phyloP scores from a whole-genome alignment of 768 basidiomycete species.

The Gloeopeniophorella convolvens region DNA sequence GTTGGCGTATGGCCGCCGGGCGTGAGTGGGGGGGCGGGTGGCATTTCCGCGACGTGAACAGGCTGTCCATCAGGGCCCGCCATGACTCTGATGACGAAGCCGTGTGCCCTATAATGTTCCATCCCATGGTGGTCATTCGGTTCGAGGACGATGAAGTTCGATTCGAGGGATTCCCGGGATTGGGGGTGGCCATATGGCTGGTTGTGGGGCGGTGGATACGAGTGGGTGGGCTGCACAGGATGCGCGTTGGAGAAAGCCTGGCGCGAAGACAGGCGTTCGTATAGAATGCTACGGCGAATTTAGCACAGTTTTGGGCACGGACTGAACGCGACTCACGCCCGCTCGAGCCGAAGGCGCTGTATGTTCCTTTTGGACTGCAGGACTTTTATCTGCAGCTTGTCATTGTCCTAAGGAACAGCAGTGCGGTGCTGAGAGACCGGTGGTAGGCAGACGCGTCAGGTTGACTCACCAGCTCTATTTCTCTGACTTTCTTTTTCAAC shows the following conservation, averaged over 20 bases:
- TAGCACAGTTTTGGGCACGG: slow-evolving; percentile 23
- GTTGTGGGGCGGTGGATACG: slow-evolving; percentile 22
- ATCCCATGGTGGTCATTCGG: slow-evolving; percentile 40
- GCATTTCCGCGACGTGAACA: slow-evolving; percentile 43
- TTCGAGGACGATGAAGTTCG: slow-evolving; percentile 23
- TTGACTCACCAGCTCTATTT: slow-evolving; percentile 68
- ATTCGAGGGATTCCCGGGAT: slow-evolving; percentile 5
- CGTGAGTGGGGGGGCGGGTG: slow-evolving; percentile 21
- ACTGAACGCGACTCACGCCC: slow-evolving; percentile 57
- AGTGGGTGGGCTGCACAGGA: slow-evolving; percentile 23
- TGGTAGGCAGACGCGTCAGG: not conserved
- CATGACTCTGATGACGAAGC: slow-evolving; percentile 41
- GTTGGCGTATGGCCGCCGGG: slow-evolving; percentile 18
- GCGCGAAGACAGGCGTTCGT: slow-evolving; percentile 61
- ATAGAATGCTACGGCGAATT: slow-evolving; percentile 49
- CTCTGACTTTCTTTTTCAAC: slow-evolving; percentile 80
- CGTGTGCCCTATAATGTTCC: slow-evolving; percentile 44
- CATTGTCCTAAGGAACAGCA: slow-evolving; percentile 89
- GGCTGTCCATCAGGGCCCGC: slow-evolving; percentile 45
- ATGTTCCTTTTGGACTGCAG: slow-evolving; percentile 75
- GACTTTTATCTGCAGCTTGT: slow-evolving; percentile 78
- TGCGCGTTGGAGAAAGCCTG: slow-evolving; percentile 25
- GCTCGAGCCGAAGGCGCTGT: slow-evolving; percentile 80
- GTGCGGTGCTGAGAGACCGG: slow-evolving; percentile 13
- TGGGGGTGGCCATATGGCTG: slow-evolving; percentile 8